Conservation (phyloP, 768 basidiomycete genomes). For the Kwoniella dejecticola region DNA sequence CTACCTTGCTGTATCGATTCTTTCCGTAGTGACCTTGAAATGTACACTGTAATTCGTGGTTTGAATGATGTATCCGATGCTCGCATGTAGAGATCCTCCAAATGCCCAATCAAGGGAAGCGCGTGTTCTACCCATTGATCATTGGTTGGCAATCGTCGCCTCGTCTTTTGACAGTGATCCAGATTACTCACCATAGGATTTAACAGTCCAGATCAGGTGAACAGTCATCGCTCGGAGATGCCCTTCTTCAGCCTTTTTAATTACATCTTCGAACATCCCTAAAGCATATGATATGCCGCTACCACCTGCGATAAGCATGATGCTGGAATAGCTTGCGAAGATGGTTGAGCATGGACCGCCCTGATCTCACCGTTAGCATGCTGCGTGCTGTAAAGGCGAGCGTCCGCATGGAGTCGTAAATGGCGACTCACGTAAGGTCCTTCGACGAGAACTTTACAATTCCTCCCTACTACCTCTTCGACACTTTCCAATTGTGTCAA, state of each 20-base stretch:
- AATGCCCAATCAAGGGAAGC: not conserved
- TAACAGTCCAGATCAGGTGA: slow-evolving; percentile 70
- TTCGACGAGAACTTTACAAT: slow-evolving; percentile 61
- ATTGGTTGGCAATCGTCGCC: too few relatives aligned
- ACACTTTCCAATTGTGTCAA: not conserved
- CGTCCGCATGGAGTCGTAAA: too few relatives aligned
- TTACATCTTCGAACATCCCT: slow-evolving; percentile 66
- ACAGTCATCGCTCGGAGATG: slow-evolving; percentile 63
- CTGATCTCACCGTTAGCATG: too few relatives aligned
- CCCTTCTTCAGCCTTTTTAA: slow-evolving; percentile 57
- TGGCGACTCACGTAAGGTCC: slow-evolving; percentile 61
- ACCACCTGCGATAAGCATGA: slow-evolving; percentile 72
- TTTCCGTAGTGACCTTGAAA: not conserved
- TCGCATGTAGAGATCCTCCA: slow-evolving; percentile 8
- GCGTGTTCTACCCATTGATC: slow-evolving; percentile 2
- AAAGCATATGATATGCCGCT: slow-evolving; percentile 75
- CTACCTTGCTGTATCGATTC: not conserved
- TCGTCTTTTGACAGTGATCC: too few relatives aligned
- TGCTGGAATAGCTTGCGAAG: slow-evolving; percentile 66
- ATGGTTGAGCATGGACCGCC: slow-evolving; percentile 63
- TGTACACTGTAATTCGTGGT: slow-evolving; percentile 5
- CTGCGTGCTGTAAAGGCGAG: too few relatives aligned
- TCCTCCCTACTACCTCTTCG: slow-evolving; percentile 4
- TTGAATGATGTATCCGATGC: not conserved
- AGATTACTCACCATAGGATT: slow-evolving; percentile 59